A percentile compares a stretch with the other conserved stretches of the same genome.
These are phyloP conservation scores for Dichotomocladium elegans DNA, from an alignment of 371 early-diverging fungal genomes.

Conservation along the genomic window DNA sequence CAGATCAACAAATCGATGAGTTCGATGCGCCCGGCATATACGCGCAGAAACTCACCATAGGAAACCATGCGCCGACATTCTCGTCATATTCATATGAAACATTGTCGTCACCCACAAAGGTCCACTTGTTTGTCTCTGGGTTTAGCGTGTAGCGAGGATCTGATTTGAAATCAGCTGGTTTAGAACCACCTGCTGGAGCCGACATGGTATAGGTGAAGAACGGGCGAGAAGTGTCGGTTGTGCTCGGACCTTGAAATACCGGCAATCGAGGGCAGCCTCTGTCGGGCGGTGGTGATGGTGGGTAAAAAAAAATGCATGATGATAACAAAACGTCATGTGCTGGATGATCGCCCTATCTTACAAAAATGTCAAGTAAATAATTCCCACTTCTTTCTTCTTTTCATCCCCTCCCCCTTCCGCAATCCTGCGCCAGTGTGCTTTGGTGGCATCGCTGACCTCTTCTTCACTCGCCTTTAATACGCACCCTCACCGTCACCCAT, in stretches of 20 bases:
- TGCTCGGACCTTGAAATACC: too few species aligned
- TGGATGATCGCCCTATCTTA: too few species aligned
- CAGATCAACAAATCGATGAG: neutral
- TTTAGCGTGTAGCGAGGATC: slow-evolving; percentile 58
- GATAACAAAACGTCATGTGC: neutral
- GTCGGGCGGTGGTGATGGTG: too few species aligned
- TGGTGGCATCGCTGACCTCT: too few species aligned
- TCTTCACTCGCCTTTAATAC: too few species aligned
- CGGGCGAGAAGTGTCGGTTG: neutral
- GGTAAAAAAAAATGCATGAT: too few species aligned
- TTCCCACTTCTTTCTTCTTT: neutral
- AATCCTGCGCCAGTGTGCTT: too few species aligned
- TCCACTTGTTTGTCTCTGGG: slow-evolving; percentile 70
- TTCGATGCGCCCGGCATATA: neutral
- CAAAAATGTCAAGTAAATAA: neutral
- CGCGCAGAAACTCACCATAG: slow-evolving; percentile 78
- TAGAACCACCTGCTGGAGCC: neutral
- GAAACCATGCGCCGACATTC: slow-evolving; percentile 83
- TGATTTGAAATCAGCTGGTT: slow-evolving; percentile 25
- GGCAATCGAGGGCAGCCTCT: too few species aligned
- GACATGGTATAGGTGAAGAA: neutral
- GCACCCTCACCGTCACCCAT: too few species aligned
- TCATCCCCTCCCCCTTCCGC: neutral
- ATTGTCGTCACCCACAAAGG: slow-evolving; percentile 71
- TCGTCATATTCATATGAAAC: slow-evolving; percentile 82